Evolutionary conservation across 208 protist species (phyloP).

Genomic region (Herpetomonas tarakana): DNA sequence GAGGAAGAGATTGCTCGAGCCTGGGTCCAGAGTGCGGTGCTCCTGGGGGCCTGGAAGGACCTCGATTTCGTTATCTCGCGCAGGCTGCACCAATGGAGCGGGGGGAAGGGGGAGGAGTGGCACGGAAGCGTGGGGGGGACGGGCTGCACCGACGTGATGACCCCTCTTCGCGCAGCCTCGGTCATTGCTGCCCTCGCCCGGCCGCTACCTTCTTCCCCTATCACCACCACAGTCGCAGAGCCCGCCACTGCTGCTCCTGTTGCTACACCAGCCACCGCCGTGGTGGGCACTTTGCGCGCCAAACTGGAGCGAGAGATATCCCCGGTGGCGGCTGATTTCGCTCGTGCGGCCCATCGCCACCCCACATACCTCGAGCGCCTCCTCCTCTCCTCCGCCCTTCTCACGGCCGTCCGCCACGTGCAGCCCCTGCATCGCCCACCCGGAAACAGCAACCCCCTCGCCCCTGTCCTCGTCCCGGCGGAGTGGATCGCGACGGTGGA

Average conservation of each 20-base stretch:
- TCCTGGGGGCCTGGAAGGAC: slow-evolving; percentile 13
- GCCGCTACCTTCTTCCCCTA: neutral
- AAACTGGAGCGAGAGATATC: no score
- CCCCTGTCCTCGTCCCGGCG: no score
- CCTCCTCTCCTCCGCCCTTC: neutral
- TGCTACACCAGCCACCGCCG: no score
- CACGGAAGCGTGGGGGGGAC: no score
- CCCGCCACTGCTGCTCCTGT: no score
- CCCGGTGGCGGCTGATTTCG: no score
- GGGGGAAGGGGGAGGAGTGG: neutral
- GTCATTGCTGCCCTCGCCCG: neutral
- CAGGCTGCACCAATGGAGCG: neutral
- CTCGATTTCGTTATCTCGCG: neutral
- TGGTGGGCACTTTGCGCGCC: no score
- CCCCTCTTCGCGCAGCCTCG: neutral
- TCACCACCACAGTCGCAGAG: no score
- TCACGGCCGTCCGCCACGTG: no score
- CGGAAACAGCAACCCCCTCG: no score
- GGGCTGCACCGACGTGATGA: neutral
- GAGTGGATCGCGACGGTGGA: no score
- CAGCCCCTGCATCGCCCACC: no score
- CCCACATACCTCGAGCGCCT: neutral
- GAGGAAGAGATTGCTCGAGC: neutral
- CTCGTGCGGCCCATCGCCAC: neutral
- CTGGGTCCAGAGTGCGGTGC: slow-evolving; percentile 24